A percentile compares a stretch with the other conserved stretches of the same genome.
Evolutionary conservation across 257 asterid species (phyloP).

Genomic region (Apocynum venetum): DNA sequence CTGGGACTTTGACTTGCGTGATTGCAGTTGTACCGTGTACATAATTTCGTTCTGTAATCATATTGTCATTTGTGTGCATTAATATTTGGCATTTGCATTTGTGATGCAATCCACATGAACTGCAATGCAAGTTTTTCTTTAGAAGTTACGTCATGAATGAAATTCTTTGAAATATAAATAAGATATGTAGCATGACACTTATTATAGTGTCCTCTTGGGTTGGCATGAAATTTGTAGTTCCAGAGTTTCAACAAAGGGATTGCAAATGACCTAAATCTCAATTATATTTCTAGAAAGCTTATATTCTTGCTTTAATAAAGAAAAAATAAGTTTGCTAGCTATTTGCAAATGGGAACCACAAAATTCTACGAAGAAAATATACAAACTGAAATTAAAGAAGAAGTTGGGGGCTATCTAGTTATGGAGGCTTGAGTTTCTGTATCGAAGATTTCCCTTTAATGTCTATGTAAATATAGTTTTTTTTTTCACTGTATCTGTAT

Average conservation of each 20-base stretch:
- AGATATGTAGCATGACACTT: neutral
- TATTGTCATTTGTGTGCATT: neutral
- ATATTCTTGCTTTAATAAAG: neutral
- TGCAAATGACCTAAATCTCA: neutral
- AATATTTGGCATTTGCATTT: neutral
- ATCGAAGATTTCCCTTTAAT: neutral
- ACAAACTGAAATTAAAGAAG: neutral
- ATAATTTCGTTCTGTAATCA: neutral
- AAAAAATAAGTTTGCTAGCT: neutral
- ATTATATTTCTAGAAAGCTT: neutral
- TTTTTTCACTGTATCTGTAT: neutral
- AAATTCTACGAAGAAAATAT: neutral
- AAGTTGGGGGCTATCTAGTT: neutral
- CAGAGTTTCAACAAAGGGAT: neutral
- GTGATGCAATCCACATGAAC: no score
- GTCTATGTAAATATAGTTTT: no score
- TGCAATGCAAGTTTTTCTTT: neutral
- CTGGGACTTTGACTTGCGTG: neutral
- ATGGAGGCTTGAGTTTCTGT: neutral
- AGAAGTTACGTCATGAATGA: neutral
- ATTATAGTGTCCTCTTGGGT: neutral
- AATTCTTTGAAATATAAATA: neutral
- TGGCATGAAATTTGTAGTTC: neutral
- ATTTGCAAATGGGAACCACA: neutral
- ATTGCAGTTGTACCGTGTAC: neutral